Evolutionary conservation across 2,329 filamentous ascomycete species (phyloP).

Genomic region (Laburnicola sp.): DNA sequence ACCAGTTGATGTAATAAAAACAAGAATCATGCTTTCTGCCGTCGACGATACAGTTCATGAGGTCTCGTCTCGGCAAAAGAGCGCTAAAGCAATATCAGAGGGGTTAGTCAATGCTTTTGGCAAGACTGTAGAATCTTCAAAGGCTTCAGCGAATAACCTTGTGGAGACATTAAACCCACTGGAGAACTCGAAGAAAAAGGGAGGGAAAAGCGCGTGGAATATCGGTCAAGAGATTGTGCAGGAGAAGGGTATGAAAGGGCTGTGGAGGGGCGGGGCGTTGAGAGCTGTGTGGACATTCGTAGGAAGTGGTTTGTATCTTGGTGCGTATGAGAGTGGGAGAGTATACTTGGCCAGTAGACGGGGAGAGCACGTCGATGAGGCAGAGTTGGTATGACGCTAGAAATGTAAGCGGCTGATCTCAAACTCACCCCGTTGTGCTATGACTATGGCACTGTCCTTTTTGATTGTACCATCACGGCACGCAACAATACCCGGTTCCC

Average conservation of each 20-base stretch:
- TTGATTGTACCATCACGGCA: neutral
- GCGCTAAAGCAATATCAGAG: conserved; percentile 16
- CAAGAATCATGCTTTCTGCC: conserved; percentile 76
- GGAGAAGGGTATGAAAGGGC: conserved; percentile 69
- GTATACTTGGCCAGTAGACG: conserved; percentile 51
- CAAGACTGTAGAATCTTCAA: conserved; percentile 37
- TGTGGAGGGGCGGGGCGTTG: conserved; percentile 76
- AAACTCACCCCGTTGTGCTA: neutral
- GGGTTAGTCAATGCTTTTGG: conserved; percentile 48
- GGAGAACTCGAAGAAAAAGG: conserved; percentile 30
- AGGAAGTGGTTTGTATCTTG: conserved; percentile 81
- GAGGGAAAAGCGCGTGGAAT: conserved; percentile 51
- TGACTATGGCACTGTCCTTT: neutral
- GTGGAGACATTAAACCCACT: conserved; percentile 28
- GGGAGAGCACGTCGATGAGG: conserved; percentile 47
- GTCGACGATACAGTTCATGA: conserved; percentile 24
- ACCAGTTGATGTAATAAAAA: conserved; percentile 88
- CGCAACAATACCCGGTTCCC: too few relatives aligned
- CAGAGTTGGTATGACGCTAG: conserved; percentile 27
- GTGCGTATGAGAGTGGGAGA: conserved; percentile 81
- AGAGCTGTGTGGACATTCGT: conserved; percentile 79
- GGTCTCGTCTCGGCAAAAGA: conserved; percentile 14
- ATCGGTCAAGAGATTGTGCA: conserved; percentile 67
- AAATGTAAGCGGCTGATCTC: neutral
- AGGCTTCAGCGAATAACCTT: conserved; percentile 38